Evolutionary conservation across 495 filamentous ascomycete species (phyloP), one percentile per base, ranked within the genome.

Genomic region (Cetradonia linearis): DNA sequence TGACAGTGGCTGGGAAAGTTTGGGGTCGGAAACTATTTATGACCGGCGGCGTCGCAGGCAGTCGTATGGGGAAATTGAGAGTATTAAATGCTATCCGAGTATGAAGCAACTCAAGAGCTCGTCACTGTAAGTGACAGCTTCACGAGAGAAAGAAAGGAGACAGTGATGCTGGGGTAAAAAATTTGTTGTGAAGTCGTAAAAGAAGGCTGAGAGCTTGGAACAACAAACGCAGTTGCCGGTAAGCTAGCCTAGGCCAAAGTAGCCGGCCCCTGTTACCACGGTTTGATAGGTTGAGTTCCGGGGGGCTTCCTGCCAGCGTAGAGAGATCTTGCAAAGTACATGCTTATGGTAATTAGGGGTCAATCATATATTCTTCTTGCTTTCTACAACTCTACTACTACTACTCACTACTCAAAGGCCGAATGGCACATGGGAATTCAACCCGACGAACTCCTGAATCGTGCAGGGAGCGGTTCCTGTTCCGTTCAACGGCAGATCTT

Each of bases 401-500:
- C 50, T 33, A n/a, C 30, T n/a, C n/a, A n/a, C n/a, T n/a, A n/a
- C n/a, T n/a, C n/a, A 54, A 54, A 54, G 28, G 50, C 50, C 54
- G 23, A 13, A 37, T 28, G 33, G 1, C n/a, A 46, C 18, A 20
- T 31, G 9, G 14, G 34, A 31, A 46, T 59, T 31, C 5, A 31
- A 18, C 38, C 33, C 34, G 36, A n/a, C 18, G 18, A 36, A 52
- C 59, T 48, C 59, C 59, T 61, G 50, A 61, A 52, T 38, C 30
- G 23, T 61, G 59, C 59, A 61, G 50, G 34, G 34, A 30, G 54
- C 50, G 59, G 59, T 48, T 61, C 30, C 50, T 55, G 23, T 54
- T 61, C 52, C 59, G 13, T 36, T 23, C 50, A 1, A 54, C 50
- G 50, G 50, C 31, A 54, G 34, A 34, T 54, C 30, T 54, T 54